Base-by-base conservation (phyloP, 2,329 filamentous ascomycete species). In the Diaporthe sp. region DNA sequence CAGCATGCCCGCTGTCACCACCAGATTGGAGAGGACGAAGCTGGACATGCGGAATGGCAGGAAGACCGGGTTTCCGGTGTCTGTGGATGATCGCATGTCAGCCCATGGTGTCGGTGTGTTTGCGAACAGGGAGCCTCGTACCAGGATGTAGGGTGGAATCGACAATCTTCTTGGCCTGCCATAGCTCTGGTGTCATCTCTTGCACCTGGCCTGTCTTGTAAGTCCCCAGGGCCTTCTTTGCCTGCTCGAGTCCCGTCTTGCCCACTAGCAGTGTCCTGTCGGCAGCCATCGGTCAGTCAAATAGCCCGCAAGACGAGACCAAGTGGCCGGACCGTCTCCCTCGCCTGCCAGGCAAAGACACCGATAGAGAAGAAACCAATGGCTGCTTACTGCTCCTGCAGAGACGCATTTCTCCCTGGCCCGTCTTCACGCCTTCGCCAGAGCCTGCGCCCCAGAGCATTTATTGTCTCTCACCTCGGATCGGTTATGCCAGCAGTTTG, bases 41-140 rank as follows among this genome's bases (percentile, higher is more conserved):
- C 91, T 94, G 70, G 96, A 98, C 97, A 99, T 99, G 83, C 97
- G 94, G 84, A 98, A 98, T 28, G 97, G 97, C 25, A 99, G 89
- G 80, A 98, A 91, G 77, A 99, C 96, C 65, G 96, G 93, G 83
- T 96, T 89, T 79, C 97, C 97, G 25, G 96, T 98, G 85, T 99
- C 97, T 97, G 77, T 58, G 17, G 49, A 61, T 19, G 28, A 62
- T 53, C 37, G 9, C 19, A 10, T 72, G 78, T 78, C 34, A 51
- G 58, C 55, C 72, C 75, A 31, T 69, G 65, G 68, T 61, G 46
- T 9, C 49, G 19, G n/a, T 37, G 49, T 51, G 70, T 61, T 59
- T 65, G 51, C 28, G 46, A 22, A 44, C 53, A 19, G 25, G 57
- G 58, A 22, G 37, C 73, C 77, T 31, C 89, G 79, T 91, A 97